A percentile compares a stretch with the other conserved stretches of the same genome.
Evolutionary conservation across 2,329 filamentous ascomycete species (phyloP).

Genomic region (Fusarium sp.): DNA sequence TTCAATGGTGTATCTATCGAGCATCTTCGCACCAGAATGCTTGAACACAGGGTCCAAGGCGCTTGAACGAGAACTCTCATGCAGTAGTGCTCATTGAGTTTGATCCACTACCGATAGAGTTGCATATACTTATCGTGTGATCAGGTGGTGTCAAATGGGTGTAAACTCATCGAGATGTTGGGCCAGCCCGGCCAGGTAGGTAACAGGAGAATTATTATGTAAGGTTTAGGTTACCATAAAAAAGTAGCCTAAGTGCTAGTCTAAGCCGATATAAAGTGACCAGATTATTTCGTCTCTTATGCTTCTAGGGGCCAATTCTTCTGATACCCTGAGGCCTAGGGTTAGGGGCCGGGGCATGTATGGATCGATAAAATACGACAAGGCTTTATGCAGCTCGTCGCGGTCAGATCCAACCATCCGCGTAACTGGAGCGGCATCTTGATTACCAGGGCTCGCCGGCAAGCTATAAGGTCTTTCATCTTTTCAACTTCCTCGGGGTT

Average conservation of each 20-base stretch:
- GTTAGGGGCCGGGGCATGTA: not conserved
- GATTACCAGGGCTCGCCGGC: not conserved
- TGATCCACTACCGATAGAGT: too few relatives aligned
- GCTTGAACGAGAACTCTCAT: too few relatives aligned
- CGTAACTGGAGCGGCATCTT: not conserved
- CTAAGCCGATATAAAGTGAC: not conserved
- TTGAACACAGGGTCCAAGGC: too few relatives aligned
- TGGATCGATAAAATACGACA: not conserved
- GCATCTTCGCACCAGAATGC: too few relatives aligned
- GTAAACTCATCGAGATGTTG: not conserved
- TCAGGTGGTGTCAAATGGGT: not conserved
- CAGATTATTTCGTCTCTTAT: accelerated
- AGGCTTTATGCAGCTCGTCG: not conserved
- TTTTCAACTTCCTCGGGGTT: not conserved
- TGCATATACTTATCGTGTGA: too few relatives aligned
- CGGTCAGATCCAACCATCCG: not conserved
- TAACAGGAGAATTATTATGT: not conserved
- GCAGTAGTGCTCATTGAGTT: too few relatives aligned
- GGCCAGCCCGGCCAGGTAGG: not conserved
- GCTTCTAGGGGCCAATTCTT: not conserved
- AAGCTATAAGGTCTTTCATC: not conserved
- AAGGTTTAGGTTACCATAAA: not conserved
- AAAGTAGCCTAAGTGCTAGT: not conserved
- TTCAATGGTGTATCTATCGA: too few relatives aligned
- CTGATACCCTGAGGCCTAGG: not conserved